Base-by-base conservation (phyloP, 495 filamentous ascomycete species). In the Penicillium bialowiezense region DNA sequence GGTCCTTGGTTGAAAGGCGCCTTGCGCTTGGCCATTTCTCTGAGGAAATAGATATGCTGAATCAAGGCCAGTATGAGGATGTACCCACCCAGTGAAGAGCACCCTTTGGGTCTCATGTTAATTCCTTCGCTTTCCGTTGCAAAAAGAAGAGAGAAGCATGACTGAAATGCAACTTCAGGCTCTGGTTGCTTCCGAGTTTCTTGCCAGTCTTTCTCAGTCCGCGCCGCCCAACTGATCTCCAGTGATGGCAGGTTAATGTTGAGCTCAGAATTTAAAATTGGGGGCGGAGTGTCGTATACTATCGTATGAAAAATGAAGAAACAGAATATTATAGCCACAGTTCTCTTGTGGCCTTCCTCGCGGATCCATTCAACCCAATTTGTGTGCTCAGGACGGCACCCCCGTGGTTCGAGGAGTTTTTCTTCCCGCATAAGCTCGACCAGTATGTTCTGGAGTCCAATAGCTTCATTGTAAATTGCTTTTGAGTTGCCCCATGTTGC, bases 221-320 rank as follows among this genome's bases (percentile, higher is more conserved):
- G 23, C 8, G 23, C 23, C 8, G 23, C 23, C 23, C 23, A 26
- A 8, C 23, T 26, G 3, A 8, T 4, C 23, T 26, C 23, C 23
- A 26, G 8, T 8, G 23, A 26, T 8, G 23, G 23, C 4, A 26
- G 23, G 8, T 8, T 3, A 26, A 26, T 26, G 23, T 26, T 26
- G 23, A 68, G 15, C 39, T 72, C 65, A 1, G 44, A 52, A 48
- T 55, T 62, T 8, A 64, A 41, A 13, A 72, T 65, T 7, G 62
- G 44, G 1, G 70, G 62, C 8, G 70, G 66, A 8, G 55, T 58
- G 29, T 65, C 60, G 17, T 63, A 70, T n/a, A 63, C 52, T 31
- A 69, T 68, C 10, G 44, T 54, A 26, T 71, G 68, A 1, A 70
- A 44, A 28, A 64, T 63, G 43, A 64, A 66, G 20, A 68, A 56